phyloP scores from a whole-genome alignment of 164 flowering plant species.

The Vitis amurensis region DNA sequence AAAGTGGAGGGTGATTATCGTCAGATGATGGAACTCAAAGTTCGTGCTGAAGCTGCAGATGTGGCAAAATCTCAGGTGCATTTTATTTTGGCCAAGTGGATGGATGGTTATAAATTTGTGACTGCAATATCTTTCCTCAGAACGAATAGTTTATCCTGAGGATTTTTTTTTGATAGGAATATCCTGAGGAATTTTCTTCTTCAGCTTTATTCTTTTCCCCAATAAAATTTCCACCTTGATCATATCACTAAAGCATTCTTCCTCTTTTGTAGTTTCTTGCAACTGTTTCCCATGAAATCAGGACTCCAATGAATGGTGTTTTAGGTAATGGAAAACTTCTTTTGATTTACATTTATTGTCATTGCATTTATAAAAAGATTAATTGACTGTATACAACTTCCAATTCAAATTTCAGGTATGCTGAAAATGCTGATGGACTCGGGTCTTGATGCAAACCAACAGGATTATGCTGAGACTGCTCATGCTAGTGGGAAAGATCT shows the following conservation, averaged over 20 bases:
- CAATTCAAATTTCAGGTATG: constrained; percentile 60
- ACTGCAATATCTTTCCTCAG: too few relatives aligned
- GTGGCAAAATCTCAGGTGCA: constrained; percentile 96
- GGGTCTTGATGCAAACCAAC: constrained; percentile 65
- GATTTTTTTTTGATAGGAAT: neutral
- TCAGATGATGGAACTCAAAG: constrained; percentile 78
- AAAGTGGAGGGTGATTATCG: constrained; percentile 73
- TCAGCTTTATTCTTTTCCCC: neutral
- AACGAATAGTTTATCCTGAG: too few relatives aligned
- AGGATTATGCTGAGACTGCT: constrained; percentile 88
- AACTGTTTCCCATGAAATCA: constrained; percentile 94
- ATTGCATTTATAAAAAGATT: neutral
- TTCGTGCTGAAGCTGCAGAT: constrained; percentile 97
- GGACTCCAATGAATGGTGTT: constrained; percentile 98
- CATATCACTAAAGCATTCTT: constrained; percentile 10
- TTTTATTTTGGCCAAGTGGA: constrained; percentile 6
- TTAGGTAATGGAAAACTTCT: constrained; percentile 49
- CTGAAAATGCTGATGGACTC: constrained; percentile 95
- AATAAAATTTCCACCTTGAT: neutral
- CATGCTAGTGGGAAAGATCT: constrained; percentile 78
- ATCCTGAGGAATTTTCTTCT: neutral
- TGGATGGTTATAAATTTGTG: neutral
- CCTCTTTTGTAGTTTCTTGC: constrained; percentile 79
- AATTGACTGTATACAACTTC: neutral
- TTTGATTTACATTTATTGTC: neutral